Evolutionary conservation across 2,329 filamentous ascomycete genomes (phyloP), one percentile per base, ranked within the genome.

Genomic region (Beauveria pseudobassiana): DNA sequence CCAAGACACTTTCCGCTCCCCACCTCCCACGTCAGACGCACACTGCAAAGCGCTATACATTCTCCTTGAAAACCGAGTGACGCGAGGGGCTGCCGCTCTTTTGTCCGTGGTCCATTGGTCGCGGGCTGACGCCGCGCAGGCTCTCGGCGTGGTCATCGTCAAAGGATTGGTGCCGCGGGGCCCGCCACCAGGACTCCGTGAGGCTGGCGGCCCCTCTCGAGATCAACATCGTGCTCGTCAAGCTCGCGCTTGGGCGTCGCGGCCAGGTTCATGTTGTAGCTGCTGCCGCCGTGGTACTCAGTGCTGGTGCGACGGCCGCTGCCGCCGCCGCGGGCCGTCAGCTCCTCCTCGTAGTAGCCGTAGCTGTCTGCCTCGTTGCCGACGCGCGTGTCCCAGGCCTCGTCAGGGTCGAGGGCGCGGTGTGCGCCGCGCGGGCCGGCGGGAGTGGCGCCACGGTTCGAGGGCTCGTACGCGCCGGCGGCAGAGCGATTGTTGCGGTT

Each of bases 381-480:
- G 5, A 96, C 90, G 63, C 89, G 80, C 65, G 89, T 76, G 75
- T 95, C 90, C 91, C 91, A 96, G 2, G 90, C 90, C 70, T 93
- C 90, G 71, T 96, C 91, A 1, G 89, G 89, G 69, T 95, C 91
- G 51, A 91, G 81, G 4, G 86, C 79, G 1, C 87, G 85, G 72
- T 89, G 87, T 24, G 85, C 85, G 59, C 83, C 75, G 60, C 80
- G 78, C 61, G 78, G 76, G 51, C 76, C 76, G 40, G 73, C 65
- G 22, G 69, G 69, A 60, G 73, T 73, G 12, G 49, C 49, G 56
- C 73, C 74, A 63, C 73, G 75, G 49, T 73, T 72, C 7, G 76
- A 70, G 5, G 82, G 76, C 68, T 92, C 89, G 77, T 91, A 92
- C 52, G 87, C 87, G 65, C 89, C 90, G 1, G 82, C 78, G 0